Evolutionary conservation across 2,329 filamentous ascomycete genomes (phyloP).

Genomic region (Fusarium hostae): DNA sequence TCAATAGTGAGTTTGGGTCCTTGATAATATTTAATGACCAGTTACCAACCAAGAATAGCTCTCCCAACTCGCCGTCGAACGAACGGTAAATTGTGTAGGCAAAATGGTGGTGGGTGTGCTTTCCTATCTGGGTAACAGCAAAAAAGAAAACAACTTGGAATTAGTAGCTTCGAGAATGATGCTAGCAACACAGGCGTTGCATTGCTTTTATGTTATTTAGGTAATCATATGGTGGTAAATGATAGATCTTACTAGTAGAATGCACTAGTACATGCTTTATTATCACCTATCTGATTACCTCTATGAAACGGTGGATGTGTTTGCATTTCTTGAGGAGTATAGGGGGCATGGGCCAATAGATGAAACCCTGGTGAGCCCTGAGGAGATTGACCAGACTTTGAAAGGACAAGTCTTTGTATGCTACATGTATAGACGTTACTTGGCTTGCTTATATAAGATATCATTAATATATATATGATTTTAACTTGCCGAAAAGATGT

Average conservation of each 20-base stretch:
- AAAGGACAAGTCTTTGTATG: neutral
- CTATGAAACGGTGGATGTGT: neutral
- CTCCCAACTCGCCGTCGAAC: constrained; percentile 57
- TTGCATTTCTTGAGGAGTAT: neutral
- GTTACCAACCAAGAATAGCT: constrained; percentile 51
- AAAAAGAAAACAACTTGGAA: constrained; percentile 1
- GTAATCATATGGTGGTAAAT: constrained; percentile 5
- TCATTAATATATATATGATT: neutral
- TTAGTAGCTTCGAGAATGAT: constrained; percentile 1
- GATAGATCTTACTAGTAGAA: constrained; percentile 4
- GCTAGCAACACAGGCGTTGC: neutral
- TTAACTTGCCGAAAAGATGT: neutral
- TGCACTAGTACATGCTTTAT: neutral
- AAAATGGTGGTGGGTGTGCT: neutral
- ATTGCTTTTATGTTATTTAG: constrained; percentile 1
- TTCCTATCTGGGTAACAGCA: neutral
- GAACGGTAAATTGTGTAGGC: constrained; percentile 36
- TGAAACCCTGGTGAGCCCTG: neutral
- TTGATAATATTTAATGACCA: neutral
- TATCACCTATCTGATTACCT: neutral
- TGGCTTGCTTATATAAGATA: neutral
- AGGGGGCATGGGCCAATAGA: neutral
- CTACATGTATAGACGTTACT: neutral
- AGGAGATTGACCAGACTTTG: neutral
- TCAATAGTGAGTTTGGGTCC: constrained; percentile 51